phyloP scores from a whole-genome alignment of 192 early-diverging fungal genomes.

The Backusella tuberculispora region DNA sequence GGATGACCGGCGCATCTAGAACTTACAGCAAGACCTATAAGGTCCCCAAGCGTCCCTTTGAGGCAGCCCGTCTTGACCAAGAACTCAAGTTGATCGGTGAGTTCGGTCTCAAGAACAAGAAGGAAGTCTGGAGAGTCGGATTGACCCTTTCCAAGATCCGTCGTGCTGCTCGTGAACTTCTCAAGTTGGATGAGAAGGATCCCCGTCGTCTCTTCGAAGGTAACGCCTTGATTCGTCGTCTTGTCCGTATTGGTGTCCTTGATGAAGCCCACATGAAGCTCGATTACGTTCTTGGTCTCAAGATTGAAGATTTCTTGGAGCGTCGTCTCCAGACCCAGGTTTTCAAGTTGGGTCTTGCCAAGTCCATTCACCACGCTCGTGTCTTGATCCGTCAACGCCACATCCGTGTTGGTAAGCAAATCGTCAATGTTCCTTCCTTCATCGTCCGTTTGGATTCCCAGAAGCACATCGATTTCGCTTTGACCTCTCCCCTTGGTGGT shows the following conservation, averaged over 20 bases:
- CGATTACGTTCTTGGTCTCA: constrained; percentile 98
- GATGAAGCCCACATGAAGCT: constrained; percentile 97
- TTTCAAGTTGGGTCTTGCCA: constrained; percentile 96
- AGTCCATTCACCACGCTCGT: constrained; percentile 99
- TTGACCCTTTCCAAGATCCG: constrained; percentile 98
- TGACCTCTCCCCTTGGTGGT: constrained; percentile 92
- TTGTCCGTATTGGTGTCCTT: constrained; percentile 98
- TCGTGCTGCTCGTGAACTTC: constrained; percentile 99
- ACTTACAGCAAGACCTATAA: constrained; percentile 84
- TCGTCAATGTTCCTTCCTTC: constrained; percentile 96
- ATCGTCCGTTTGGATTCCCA: constrained; percentile 85
- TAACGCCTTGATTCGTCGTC: constrained; percentile 97
- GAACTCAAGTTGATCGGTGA: constrained; percentile 95
- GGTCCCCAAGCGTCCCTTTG: constrained; percentile 96
- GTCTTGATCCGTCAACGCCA: constrained; percentile 98
- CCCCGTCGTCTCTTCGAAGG: constrained; percentile 98
- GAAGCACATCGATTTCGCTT: constrained; percentile 66
- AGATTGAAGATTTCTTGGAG: constrained; percentile 99
- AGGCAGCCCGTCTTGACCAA: constrained; percentile 94
- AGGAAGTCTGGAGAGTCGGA: constrained; percentile 98
- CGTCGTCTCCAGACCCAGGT: constrained; percentile 99
- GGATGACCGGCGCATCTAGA: constrained; percentile 51
- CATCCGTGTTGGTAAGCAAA: constrained; percentile 98
- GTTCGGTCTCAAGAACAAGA: constrained; percentile 98
- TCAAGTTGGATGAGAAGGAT: constrained; percentile 96